Percentiles rank a stretch among this genome's conserved stretches.
Conservation (phyloP, 495 filamentous ascomycete genomes). For the Coniosporium apollinis region DNA sequence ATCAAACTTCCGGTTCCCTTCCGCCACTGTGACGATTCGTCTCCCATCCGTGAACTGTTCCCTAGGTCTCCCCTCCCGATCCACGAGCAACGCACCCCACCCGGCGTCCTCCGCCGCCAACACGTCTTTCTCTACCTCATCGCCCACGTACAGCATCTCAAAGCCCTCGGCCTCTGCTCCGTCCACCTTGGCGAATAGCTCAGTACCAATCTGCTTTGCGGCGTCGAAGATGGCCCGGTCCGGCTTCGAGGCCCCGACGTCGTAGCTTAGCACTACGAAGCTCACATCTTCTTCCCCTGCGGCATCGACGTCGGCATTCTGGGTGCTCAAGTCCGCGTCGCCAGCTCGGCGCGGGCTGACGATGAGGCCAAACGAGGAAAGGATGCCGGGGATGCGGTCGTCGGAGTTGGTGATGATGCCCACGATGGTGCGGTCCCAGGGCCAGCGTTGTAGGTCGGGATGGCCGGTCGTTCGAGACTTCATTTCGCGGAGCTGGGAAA, state of each 20-base stretch:
- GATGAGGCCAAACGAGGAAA: conserved; percentile 42
- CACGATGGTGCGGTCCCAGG: conserved; percentile 28
- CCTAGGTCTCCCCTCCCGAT: conserved; percentile 16
- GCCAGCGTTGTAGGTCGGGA: conserved; percentile 10
- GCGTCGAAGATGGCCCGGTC: conserved; percentile 43
- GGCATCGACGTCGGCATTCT: conserved; percentile 6
- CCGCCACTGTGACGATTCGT: too few species aligned
- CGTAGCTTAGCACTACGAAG: conserved; percentile 56
- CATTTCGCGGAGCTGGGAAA: conserved; percentile 27
- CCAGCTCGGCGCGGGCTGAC: conserved; percentile 26
- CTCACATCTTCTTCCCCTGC: conserved; percentile 47
- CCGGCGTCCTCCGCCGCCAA: conserved; percentile 41
- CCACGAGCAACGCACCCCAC: conserved; percentile 42
- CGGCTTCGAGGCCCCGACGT: conserved; percentile 56
- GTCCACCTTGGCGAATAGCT: conserved; percentile 3
- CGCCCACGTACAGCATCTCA: conserved; percentile 47
- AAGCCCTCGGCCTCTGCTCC: conserved; percentile 17
- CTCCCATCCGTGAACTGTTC: conserved; percentile 1
- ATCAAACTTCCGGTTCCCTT: too few species aligned
- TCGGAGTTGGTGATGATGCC: conserved; percentile 70
- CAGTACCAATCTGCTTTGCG: conserved; percentile 26
- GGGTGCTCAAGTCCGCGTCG: background rate
- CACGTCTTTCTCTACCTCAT: conserved; percentile 48
- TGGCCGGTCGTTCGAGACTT: background rate
- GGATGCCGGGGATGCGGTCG: conserved; percentile 43